Percentiles rank a stretch among this genome's conserved stretches.
These are phyloP conservation scores for Penicillium ucsense DNA, from an alignment of 495 filamentous ascomycete genomes.

Conservation along the genomic window DNA sequence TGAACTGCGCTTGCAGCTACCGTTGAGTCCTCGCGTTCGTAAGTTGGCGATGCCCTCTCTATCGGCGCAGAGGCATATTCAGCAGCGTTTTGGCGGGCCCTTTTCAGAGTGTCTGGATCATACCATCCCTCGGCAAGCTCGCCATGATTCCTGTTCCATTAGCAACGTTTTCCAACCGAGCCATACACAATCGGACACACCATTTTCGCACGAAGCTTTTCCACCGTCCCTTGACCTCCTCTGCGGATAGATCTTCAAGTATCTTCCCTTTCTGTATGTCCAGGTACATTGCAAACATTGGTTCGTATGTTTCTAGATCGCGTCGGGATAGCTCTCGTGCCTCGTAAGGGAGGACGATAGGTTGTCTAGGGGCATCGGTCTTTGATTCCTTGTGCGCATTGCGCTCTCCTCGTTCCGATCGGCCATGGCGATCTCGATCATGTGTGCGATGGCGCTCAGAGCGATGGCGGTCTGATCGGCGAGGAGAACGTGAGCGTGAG, in stretches of 20 bases:
- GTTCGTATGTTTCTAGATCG: slow-evolving; percentile 52
- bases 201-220: slow-evolving; percentile 89
- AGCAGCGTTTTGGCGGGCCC: slow-evolving; percentile 28
- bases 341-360: slow-evolving; percentile 51
- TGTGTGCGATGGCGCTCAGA: slow-evolving; percentile 13
- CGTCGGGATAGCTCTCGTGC: slow-evolving; percentile 54
- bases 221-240: slow-evolving; percentile 75
- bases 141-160: slow-evolving; percentile 63
- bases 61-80: neutral
- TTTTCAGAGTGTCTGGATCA: slow-evolving; percentile 54
- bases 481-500: slow-evolving; percentile 20
- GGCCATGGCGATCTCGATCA: slow-evolving; percentile 1
- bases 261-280: slow-evolving; percentile 75
- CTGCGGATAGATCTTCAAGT: slow-evolving; percentile 53
- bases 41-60: slow-evolving; percentile 19
- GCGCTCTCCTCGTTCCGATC: slow-evolving; percentile 1
- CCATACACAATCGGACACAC: slow-evolving; percentile 36
- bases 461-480: slow-evolving; percentile 16
- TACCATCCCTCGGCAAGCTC: slow-evolving; percentile 95
- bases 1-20: slow-evolving; percentile 1
- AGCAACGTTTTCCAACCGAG: neutral
- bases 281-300: slow-evolving; percentile 78
- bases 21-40: slow-evolving; percentile 10
- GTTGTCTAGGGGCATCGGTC: slow-evolving; percentile 8
- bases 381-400: slow-evolving; percentile 5